Percentiles rank a stretch among this genome's conserved stretches.
Evolutionary conservation across 2,329 filamentous ascomycete genomes (phyloP).

Genomic region (Plenodomus tracheiphilus): DNA sequence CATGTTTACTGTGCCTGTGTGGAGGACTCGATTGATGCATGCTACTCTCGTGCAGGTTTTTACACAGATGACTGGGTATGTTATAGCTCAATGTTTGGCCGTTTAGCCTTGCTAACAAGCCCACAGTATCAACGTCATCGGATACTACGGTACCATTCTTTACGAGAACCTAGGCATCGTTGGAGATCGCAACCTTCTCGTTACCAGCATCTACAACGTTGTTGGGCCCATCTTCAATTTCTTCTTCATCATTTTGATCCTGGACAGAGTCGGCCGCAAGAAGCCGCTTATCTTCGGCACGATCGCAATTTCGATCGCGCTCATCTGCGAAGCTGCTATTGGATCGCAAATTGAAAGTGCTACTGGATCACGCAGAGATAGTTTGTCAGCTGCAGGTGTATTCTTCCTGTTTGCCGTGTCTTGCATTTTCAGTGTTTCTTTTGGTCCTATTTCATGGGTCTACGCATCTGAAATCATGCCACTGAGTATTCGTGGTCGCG

Average conservation of each 20-base stretch:
- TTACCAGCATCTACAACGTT: conserved; percentile 64
- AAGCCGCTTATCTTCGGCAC: conserved; percentile 60
- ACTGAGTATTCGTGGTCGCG: conserved; percentile 65
- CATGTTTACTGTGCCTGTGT: conserved; percentile 61
- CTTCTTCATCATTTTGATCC: conserved; percentile 62
- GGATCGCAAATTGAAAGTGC: conserved; percentile 43
- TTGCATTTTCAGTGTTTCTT: conserved; percentile 40
- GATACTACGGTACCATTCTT: conserved; percentile 65
- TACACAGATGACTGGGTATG: conserved; percentile 63
- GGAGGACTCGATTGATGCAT: conserved; percentile 65
- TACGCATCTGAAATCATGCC: conserved; percentile 68
- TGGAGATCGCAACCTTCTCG: conserved; percentile 56
- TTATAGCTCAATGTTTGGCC: background rate
- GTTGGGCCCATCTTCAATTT: conserved; percentile 61
- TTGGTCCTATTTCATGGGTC: conserved; percentile 57
- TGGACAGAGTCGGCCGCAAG: conserved; percentile 56
- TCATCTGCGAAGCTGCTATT: conserved; percentile 63
- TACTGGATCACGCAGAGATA: conserved; percentile 38
- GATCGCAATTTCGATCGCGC: conserved; percentile 58
- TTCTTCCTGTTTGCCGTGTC: conserved; percentile 64
- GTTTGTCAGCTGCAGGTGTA: conserved; percentile 63
- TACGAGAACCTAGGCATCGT: conserved; percentile 62
- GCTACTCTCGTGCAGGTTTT: conserved; percentile 67
- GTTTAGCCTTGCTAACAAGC: conserved; percentile 6
- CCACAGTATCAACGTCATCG: conserved; percentile 58